Base-by-base conservation (phyloP, 306 rosid species). In the Astragalus glycyphyllos region DNA sequence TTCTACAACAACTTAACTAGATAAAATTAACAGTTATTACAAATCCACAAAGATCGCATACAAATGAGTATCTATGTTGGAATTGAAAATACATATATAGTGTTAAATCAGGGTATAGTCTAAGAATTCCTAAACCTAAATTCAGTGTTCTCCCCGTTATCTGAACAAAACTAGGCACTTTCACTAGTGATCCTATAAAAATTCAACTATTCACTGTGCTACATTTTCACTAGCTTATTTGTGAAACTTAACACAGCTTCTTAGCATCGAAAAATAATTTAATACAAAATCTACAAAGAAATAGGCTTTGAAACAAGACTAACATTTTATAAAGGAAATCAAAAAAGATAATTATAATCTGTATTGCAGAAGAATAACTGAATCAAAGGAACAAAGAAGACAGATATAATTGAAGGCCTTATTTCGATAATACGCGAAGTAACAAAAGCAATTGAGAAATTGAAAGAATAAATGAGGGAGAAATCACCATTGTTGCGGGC, bases 401-500 rank as follows among this genome's bases (percentile, higher is more conserved):
- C 29, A 50, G 0, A 42, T 8, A 5, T 4, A 31, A 16, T 4
- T 12, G 7, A 54, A 11, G 29, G 23, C 3, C n/a, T 8, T 7
- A 35, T 41, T 51, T 64, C 7, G 8, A 58, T 60, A 20, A 11
- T 4, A 9, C 11, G 8, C 11, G 11, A 13, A 42, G 32, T 14
- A 11, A 11, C 4, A 56, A 26, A 38, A 46, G 4, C 3, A 35
- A 20, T 29, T 29, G 13, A 56, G 17, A 15, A 14, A 16, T 16
- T 16, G 3, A 12, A 17, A 17, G 51, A 11, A n/a, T 16, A 8
- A 1, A 54, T 44, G 68, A 40, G 12, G 4, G 68, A 63, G 81
- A 0, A 37, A 47, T 67, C 11, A 78, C 82, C 82, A 78, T 78
- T 8, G 74, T 72, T 65, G n/a, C 65, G 34, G 48, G 63, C 12